Evolutionary conservation across 164 flowering plant species (phyloP).

Genomic region (Brasenia schreberi): DNA sequence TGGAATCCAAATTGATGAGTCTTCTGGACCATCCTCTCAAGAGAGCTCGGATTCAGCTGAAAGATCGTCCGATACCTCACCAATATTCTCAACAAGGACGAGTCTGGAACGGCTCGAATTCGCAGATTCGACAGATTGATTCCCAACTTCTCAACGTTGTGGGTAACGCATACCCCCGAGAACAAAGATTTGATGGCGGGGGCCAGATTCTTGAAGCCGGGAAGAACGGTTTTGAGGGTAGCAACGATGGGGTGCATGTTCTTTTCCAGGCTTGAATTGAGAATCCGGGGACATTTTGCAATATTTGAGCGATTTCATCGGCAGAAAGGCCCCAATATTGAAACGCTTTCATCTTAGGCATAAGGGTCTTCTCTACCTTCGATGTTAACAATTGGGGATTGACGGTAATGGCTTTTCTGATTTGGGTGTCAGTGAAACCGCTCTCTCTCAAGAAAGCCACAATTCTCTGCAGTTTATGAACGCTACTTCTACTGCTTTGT

Average conservation of each 20-base stretch:
- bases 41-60: background rate
- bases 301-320: conserved; percentile 3
- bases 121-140: no score
- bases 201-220: no score
- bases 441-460: conserved; percentile 1
- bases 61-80: background rate
- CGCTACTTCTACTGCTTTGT: background rate
- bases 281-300: background rate
- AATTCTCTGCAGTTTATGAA: background rate
- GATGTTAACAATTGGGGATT: background rate
- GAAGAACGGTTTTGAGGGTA: no score
- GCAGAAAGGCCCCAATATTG: conserved; percentile 6
- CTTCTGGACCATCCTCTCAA: background rate
- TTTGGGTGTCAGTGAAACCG: conserved; percentile 11
- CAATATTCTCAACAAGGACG: no score
- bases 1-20: conserved; percentile 3
- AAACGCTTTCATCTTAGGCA: conserved; percentile 4
- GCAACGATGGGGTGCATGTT: no score
- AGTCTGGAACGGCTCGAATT: no score
- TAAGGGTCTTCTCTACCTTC: conserved; percentile 5
- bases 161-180: no score
- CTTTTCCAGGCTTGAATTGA: no score
- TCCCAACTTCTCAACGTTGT: no score
- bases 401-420: conserved; percentile 2
- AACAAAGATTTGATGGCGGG: no score